Evolutionary conservation across 2,329 filamentous ascomycete species (phyloP).

Genomic region (Furcasterigmium furcatum): DNA sequence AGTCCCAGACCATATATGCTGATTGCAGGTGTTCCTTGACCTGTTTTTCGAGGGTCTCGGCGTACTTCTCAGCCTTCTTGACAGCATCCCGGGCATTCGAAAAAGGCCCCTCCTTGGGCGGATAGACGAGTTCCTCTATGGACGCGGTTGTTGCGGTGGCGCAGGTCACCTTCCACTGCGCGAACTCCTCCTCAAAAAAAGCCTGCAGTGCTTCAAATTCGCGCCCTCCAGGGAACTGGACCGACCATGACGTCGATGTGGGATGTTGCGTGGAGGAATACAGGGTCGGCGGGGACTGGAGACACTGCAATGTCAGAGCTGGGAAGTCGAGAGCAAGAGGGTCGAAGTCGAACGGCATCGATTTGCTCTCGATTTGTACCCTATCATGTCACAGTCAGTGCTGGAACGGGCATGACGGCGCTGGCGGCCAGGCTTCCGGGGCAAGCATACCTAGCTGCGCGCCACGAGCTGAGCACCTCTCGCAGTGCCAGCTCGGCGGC

Average conservation of each 20-base stretch:
- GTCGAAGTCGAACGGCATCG: constrained; percentile 73
- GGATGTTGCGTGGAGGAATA: constrained; percentile 79
- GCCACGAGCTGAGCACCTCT: constrained; percentile 77
- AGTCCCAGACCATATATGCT: constrained; percentile 74
- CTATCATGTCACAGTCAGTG: constrained; percentile 26
- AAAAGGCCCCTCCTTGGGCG: constrained; percentile 33
- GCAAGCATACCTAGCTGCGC: constrained; percentile 73
- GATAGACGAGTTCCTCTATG: constrained; percentile 49
- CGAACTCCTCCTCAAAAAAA: constrained; percentile 66
- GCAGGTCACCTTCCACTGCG: constrained; percentile 57
- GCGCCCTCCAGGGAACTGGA: constrained; percentile 68
- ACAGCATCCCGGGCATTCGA: constrained; percentile 43
- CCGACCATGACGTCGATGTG: constrained; percentile 76
- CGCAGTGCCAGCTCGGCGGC: constrained; percentile 82
- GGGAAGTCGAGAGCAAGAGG: constrained; percentile 84
- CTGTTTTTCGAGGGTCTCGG: constrained; percentile 62
- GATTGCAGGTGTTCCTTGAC: constrained; percentile 73
- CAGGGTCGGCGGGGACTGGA: constrained; percentile 76
- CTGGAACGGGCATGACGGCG: constrained; percentile 14
- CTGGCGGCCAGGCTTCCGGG: background rate
- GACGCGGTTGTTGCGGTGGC: constrained; percentile 45
- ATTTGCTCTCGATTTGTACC: constrained; percentile 51
- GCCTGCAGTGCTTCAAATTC: constrained; percentile 70
- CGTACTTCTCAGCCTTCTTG: constrained; percentile 47
- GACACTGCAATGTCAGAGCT: constrained; percentile 75